Conservation (phyloP, 805 yeast species). For the Spathaspora boniae region DNA sequence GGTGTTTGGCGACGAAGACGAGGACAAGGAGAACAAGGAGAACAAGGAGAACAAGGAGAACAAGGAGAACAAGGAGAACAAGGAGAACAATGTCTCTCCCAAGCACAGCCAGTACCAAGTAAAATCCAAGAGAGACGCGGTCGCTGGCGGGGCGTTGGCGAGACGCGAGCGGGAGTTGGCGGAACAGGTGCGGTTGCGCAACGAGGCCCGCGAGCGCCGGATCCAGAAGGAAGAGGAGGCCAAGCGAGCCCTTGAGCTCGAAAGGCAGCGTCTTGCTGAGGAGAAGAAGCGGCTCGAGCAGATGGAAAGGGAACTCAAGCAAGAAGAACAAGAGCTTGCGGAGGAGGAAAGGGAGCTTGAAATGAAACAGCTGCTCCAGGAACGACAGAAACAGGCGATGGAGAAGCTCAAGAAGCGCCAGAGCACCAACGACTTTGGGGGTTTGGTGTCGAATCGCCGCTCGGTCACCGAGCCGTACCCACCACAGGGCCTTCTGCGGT, state of each 20-base stretch:
- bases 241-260: slow-evolving; percentile 4
- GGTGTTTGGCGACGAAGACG: slow-evolving; percentile 22
- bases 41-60: slow-evolving; percentile 3
- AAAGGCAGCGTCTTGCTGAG: slow-evolving; percentile 14
- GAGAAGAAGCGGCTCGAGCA: slow-evolving; percentile 15
- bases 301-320: slow-evolving; percentile 15
- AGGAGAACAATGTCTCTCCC: slow-evolving; percentile 5
- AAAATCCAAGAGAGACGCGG: slow-evolving; percentile 1
- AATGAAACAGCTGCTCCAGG: slow-evolving; percentile 17
- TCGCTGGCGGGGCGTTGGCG: slow-evolving; percentile 5
- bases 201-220: slow-evolving; percentile 19
- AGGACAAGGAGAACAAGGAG: slow-evolving; percentile 2
- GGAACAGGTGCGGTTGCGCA: slow-evolving; percentile 16
- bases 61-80: background rate
- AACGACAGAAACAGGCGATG: slow-evolving; percentile 28
- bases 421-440: slow-evolving; percentile 16
- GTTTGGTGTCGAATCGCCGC: slow-evolving; percentile 13
- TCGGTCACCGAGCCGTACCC: slow-evolving; percentile 24
- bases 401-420: slow-evolving; percentile 20
- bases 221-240: slow-evolving; percentile 13
- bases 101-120: background rate
- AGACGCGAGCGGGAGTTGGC: slow-evolving; percentile 19
- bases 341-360: slow-evolving; percentile 7
- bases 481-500: slow-evolving; percentile 16
- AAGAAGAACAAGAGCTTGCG: slow-evolving; percentile 7